A percentile compares a stretch with the other conserved stretches of the same genome.
These are phyloP conservation scores for Leishmania turanica DNA, from an alignment of 208 protist genomes.

Conservation along the genomic window DNA sequence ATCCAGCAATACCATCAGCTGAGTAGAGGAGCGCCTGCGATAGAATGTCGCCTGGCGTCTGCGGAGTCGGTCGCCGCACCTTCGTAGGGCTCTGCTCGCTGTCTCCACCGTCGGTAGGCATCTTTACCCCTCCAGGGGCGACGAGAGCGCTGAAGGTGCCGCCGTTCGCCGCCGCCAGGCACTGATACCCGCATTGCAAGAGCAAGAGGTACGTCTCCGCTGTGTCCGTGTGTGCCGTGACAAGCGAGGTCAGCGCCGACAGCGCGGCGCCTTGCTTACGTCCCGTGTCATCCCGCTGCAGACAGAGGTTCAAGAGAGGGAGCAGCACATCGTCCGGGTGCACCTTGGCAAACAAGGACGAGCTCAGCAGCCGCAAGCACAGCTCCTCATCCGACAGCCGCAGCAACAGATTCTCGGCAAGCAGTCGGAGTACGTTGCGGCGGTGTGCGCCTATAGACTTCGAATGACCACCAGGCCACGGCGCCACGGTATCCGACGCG, in stretches of 20 bases:
- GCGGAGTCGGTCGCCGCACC: constrained; percentile 14
- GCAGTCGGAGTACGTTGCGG: constrained; percentile 61
- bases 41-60: constrained; percentile 51
- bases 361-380: constrained; percentile 62
- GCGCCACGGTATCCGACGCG: background rate
- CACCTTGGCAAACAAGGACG: constrained; percentile 78
- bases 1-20: background rate
- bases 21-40: constrained; percentile 48
- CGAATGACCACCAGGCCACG: background rate
- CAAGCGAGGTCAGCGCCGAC: constrained; percentile 47
- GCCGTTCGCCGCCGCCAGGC: background rate
- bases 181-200: constrained; percentile 21
- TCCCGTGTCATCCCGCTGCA: constrained; percentile 52
- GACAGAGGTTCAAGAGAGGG: constrained; percentile 61
- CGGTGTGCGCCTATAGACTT: constrained; percentile 17
- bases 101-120: background rate
- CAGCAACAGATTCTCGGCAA: constrained; percentile 76
- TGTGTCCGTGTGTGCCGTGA: constrained; percentile 49
- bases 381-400: constrained; percentile 82
- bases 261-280: constrained; percentile 54
- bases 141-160: background rate
- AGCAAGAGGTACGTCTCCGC: constrained; percentile 21
- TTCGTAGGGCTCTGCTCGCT: background rate
- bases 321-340: constrained; percentile 70
- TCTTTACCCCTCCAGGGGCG: no score